A percentile compares a stretch with the other conserved stretches of the same genome.
These are phyloP conservation scores for Nakaseomyces delphensis DNA, from an alignment of 1,139 yeast species.

Conservation along the genomic window DNA sequence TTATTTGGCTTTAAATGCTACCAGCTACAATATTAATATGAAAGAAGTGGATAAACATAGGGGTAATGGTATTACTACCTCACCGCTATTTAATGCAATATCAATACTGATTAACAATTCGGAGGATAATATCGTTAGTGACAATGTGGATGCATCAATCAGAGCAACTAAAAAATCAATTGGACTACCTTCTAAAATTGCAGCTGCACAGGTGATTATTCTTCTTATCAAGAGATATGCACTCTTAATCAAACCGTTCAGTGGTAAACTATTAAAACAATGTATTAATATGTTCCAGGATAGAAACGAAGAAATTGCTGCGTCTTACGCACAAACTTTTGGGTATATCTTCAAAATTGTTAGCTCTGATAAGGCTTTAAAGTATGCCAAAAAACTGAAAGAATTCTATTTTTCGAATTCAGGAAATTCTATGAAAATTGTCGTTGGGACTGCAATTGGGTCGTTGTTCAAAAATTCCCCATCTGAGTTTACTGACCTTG, in stretches of 20 bases:
- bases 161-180: constrained; percentile 53
- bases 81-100: constrained; percentile 86
- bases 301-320: constrained; percentile 61
- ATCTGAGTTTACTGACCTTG: constrained; percentile 55
- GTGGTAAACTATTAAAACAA: constrained; percentile 52
- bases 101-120: constrained; percentile 57
- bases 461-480: constrained; percentile 63
- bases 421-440: constrained; percentile 38
- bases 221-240: constrained; percentile 51
- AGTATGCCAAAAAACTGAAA: constrained; percentile 45
- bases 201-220: constrained; percentile 71
- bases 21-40: constrained; percentile 66
- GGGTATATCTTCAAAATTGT: constrained; percentile 72
- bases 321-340: constrained; percentile 71
- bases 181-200: constrained; percentile 87
- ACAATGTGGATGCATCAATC: constrained; percentile 42
- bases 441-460: constrained; percentile 58
- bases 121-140: constrained; percentile 45
- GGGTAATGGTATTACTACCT: constrained; percentile 60
- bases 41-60: constrained; percentile 73
- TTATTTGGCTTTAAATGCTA: constrained; percentile 80
- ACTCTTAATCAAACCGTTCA: constrained; percentile 48
- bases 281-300: constrained; percentile 57
- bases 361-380: constrained; percentile 43
- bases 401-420: constrained; percentile 56